Evolutionary conservation across 441 rosid genomes (phyloP), one percentile per base, ranked within the genome.

Genomic region (Macaranga tanarius): DNA sequence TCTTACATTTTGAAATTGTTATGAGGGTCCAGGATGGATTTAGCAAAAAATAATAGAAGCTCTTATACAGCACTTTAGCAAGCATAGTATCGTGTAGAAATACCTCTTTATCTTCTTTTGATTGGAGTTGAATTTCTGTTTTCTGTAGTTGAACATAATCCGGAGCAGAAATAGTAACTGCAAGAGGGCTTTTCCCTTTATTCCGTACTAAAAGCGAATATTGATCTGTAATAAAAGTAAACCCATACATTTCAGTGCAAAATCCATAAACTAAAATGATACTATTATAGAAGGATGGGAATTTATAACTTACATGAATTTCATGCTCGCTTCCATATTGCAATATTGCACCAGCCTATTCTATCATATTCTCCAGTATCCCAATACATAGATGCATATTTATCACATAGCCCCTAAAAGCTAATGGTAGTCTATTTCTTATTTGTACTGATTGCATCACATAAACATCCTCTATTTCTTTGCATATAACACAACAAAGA

Each of bases 191-290:
- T 71, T 87, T 83, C 62, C 84, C 97, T 77, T 82, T 88, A 80
- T 89, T 92, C 75, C 84, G 87, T 69, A 92, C 83, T 65, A 92
- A 77, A 73, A 92, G 94, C 8, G 88, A 89, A 62, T 88, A 81
- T 70, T 80, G 89, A 75, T 89, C 97, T 92, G 85, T 69, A 80
- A 69, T 2, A 59, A 31, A 55, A 68, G 45, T 19, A 73, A 73
- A 75, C 69, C 56, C 47, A 63, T 62, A 57, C 19, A 62, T 51
- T 59, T 70, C 38, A 70, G 26, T 25, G 44, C 20, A 26, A 34
- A 42, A 48, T 23, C 64, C 15, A 71, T 16, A 40, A 16, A 45
- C 38, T 55, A 28, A 45, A 64, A n/a, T n/a, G n/a, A n/a, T n/a
- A n/a, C n/a, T 26, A 48, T 25, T 8, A 47, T 12, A 45, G 47